These are phyloP conservation scores for Lineolata rhizophorae DNA, from an alignment of 495 filamentous ascomycete species.

Conservation along the genomic window DNA sequence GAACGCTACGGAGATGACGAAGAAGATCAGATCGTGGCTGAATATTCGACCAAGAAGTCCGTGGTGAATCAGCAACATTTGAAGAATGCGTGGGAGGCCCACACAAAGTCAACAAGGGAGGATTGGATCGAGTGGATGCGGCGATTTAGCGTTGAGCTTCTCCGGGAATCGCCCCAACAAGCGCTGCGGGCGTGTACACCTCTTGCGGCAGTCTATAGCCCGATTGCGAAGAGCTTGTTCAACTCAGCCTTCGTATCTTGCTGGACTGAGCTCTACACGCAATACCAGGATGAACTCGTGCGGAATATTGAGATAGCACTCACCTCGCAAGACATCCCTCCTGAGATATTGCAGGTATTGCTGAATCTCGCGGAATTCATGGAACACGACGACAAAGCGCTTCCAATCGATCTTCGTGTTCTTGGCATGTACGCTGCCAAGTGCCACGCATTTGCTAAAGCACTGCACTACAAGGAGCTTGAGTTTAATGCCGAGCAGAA, in stretches of 20 bases:
- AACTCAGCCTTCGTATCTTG: constrained; percentile 97
- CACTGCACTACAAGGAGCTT: constrained; percentile 93
- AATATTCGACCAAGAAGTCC: constrained; percentile 79
- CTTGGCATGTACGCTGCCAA: constrained; percentile 81
- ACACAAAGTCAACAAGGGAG: constrained; percentile 82
- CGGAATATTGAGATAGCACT: constrained; percentile 88
- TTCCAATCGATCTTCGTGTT: constrained; percentile 89
- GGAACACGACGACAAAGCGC: constrained; percentile 96
- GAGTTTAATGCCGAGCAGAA: constrained; percentile 96
- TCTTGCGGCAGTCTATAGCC: constrained; percentile 73
- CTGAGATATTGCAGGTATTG: constrained; percentile 81
- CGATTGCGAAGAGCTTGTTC: constrained; percentile 81
- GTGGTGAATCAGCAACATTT: constrained; percentile 93
- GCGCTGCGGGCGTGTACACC: constrained; percentile 82
- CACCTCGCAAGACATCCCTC: constrained; percentile 77
- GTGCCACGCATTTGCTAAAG: constrained; percentile 95
- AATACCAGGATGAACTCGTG: constrained; percentile 86
- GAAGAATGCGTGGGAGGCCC: constrained; percentile 92
- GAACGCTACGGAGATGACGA: constrained; percentile 56
- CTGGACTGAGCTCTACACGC: constrained; percentile 92
- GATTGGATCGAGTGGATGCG: constrained; percentile 99
- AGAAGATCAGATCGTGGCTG: constrained; percentile 57
- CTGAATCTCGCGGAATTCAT: constrained; percentile 97
- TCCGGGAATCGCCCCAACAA: constrained; percentile 90
- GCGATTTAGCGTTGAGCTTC: constrained; percentile 80